Evolutionary conservation across 192 early-diverging fungal species (phyloP).

Genomic region (Rhizophlyctis rosea): DNA sequence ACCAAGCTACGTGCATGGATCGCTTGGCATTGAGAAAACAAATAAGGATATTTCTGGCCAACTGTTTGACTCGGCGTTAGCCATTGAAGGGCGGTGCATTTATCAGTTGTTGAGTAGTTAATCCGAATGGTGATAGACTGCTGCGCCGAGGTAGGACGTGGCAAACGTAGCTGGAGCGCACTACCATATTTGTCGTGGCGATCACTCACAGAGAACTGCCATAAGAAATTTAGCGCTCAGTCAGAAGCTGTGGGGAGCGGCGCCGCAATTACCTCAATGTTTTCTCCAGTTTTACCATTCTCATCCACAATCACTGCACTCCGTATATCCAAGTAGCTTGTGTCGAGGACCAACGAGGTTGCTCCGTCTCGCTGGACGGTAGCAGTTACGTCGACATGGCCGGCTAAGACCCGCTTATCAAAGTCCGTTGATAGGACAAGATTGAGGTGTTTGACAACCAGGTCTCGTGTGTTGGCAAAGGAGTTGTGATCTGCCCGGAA

Average conservation of each 20-base stretch:
- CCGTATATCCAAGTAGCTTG: slow-evolving; percentile 54
- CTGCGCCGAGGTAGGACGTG: slow-evolving; percentile 17
- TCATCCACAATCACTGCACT: background rate
- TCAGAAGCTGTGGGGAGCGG: background rate
- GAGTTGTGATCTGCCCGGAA: slow-evolving; percentile 88
- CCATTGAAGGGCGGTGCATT: slow-evolving; percentile 91
- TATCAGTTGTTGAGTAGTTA: slow-evolving; percentile 72
- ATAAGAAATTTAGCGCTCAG: too few species aligned
- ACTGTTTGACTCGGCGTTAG: slow-evolving; percentile 88
- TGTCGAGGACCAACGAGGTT: slow-evolving; percentile 64
- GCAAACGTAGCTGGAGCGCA: slow-evolving; percentile 64
- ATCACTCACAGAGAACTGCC: slow-evolving; percentile 51
- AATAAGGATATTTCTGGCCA: slow-evolving; percentile 89
- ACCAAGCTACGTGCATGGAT: slow-evolving; percentile 91
- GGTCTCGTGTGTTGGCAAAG: slow-evolving; percentile 73
- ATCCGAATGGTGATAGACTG: slow-evolving; percentile 59
- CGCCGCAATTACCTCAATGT: background rate
- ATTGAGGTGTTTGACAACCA: slow-evolving; percentile 72
- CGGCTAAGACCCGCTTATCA: slow-evolving; percentile 59
- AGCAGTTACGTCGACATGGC: slow-evolving; percentile 63
- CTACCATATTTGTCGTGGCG: slow-evolving; percentile 69
- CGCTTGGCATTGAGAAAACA: slow-evolving; percentile 94
- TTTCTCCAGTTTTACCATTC: background rate
- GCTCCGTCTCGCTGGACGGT: slow-evolving; percentile 51
- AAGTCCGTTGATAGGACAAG: slow-evolving; percentile 79